Conservation (phyloP, 192 early-diverging fungal genomes). For the Anaeromyces robustus region DNA sequence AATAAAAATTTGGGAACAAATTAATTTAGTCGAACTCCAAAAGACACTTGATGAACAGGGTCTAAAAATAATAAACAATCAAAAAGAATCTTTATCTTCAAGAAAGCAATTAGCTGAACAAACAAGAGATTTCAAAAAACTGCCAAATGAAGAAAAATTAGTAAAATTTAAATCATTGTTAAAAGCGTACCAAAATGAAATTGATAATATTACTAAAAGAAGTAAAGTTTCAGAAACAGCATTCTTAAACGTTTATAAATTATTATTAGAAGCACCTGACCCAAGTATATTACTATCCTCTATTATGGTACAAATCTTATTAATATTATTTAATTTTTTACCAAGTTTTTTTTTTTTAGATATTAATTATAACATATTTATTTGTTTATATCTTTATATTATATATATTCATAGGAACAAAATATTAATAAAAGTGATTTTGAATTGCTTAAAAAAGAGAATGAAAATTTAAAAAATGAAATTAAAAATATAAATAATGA, state of each 20-base stretch:
- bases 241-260: slow-evolving; percentile 17
- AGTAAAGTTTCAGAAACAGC: slow-evolving; percentile 60
- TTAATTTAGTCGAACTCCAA: slow-evolving; percentile 53
- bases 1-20: slow-evolving; percentile 7
- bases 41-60: slow-evolving; percentile 59
- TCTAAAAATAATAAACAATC: slow-evolving; percentile 66
- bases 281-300: slow-evolving; percentile 10
- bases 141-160: background rate
- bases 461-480: slow-evolving; percentile 72
- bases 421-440: slow-evolving; percentile 27
- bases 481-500: slow-evolving; percentile 74
- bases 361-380: too few relatives aligned
- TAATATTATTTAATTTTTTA: too few relatives aligned
- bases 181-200: slow-evolving; percentile 74
- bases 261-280: slow-evolving; percentile 18
- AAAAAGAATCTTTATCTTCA: slow-evolving; percentile 55
- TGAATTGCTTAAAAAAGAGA: slow-evolving; percentile 35
- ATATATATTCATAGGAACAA: background rate
- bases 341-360: too few relatives aligned
- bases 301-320: background rate
- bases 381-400: too few relatives aligned
- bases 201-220: slow-evolving; percentile 70
- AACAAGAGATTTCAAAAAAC: slow-evolving; percentile 49
- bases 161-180: background rate
- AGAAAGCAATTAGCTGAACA: slow-evolving; percentile 73